phyloP scores from a whole-genome alignment of 495 filamentous ascomycete species.

The Penicillium parvum region DNA sequence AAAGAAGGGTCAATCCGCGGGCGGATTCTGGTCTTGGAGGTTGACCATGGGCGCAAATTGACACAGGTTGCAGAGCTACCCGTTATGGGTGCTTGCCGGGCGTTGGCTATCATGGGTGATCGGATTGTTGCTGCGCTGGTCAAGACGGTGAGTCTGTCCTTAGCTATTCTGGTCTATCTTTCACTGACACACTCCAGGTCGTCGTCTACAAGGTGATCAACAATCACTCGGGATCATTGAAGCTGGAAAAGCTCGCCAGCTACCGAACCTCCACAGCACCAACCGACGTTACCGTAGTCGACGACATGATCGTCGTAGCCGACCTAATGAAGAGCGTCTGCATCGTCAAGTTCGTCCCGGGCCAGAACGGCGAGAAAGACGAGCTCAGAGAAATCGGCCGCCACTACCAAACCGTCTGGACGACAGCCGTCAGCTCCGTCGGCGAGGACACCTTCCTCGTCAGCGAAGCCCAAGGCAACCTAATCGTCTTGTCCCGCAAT shows the following conservation, averaged over 20 bases:
- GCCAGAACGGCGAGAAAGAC: conserved; percentile 39
- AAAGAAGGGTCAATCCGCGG: conserved; percentile 54
- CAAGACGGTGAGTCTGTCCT: conserved; percentile 72
- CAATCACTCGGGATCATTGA: conserved; percentile 41
- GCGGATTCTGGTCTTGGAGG: conserved; percentile 77
- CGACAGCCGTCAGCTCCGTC: conserved; percentile 70
- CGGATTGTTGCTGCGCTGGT: conserved; percentile 80
- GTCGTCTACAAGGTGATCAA: conserved; percentile 55
- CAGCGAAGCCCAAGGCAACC: conserved; percentile 81
- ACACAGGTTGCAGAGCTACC: conserved; percentile 59
- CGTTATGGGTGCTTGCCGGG: conserved; percentile 73
- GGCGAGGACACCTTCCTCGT: conserved; percentile 70
- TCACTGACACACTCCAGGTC: conserved; percentile 32
- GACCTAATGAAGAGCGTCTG: conserved; percentile 94
- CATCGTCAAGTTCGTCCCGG: conserved; percentile 61
- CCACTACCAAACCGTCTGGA: conserved; percentile 77
- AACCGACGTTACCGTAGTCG: conserved; percentile 70
- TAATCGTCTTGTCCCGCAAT: conserved; percentile 73
- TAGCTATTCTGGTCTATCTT: background rate
- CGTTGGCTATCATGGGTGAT: conserved; percentile 66
- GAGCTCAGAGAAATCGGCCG: conserved; percentile 68
- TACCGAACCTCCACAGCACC: conserved; percentile 84
- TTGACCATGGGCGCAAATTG: conserved; percentile 67
- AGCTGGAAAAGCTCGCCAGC: conserved; percentile 61
- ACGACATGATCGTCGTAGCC: conserved; percentile 70